Percentiles rank a stretch among this genome's conserved stretches.
These are phyloP conservation scores for Dianthus caryophyllus DNA, from an alignment of 148 eudicot species.

Conservation along the genomic window DNA sequence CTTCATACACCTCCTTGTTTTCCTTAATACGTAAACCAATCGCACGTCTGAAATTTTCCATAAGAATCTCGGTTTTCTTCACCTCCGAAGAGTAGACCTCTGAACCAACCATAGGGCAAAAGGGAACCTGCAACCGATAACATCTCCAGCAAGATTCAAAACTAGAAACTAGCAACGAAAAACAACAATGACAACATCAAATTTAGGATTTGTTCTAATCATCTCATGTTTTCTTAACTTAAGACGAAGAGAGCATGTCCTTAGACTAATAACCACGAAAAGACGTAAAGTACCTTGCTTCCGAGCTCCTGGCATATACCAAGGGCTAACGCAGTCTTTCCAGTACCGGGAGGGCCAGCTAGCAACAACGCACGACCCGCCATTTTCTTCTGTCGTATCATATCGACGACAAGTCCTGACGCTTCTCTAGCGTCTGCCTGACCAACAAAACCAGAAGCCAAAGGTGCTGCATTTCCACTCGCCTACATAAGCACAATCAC, in stretches of 20 bases:
- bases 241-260: too few relatives aligned
- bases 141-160: background rate
- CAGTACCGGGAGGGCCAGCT: slow-evolving; percentile 98
- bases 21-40: slow-evolving; percentile 97
- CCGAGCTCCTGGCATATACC: slow-evolving; percentile 96
- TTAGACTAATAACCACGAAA: too few relatives aligned
- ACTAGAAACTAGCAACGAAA: background rate
- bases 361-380: slow-evolving; percentile 89
- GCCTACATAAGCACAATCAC: slow-evolving; percentile 28
- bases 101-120: slow-evolving; percentile 99
- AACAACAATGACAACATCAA: background rate
- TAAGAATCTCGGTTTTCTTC: slow-evolving; percentile 95
- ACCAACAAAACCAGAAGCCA: slow-evolving; percentile 95
- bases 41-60: slow-evolving; percentile 92
- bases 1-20: slow-evolving; percentile 96
- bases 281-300: slow-evolving; percentile 54
- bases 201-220: too few relatives aligned
- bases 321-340: slow-evolving; percentile 95
- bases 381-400: slow-evolving; percentile 97
- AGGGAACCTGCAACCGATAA: slow-evolving; percentile 59
- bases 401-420: slow-evolving; percentile 88
- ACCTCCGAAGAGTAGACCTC: slow-evolving; percentile 99
- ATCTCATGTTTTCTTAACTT: too few relatives aligned
- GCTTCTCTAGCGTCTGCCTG: slow-evolving; percentile 91
- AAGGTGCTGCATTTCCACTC: slow-evolving; percentile 59